phyloP scores from a whole-genome alignment of 2,329 filamentous ascomycete genomes.

The Talaromyces amestolkiae region DNA sequence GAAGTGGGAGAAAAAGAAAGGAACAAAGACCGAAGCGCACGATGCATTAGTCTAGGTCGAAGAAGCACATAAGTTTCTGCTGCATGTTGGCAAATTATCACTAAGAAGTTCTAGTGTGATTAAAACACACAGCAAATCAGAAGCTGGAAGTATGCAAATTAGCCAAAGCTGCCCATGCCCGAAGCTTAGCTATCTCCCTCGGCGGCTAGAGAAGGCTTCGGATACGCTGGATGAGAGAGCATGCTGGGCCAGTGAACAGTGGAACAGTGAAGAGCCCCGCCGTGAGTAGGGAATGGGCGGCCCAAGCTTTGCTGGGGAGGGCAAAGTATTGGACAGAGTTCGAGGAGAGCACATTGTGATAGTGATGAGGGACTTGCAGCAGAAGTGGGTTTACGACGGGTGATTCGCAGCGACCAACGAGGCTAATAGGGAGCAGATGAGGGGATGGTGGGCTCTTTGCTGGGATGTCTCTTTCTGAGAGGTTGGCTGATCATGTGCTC shows the following conservation, averaged over 20 bases:
- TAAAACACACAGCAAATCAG: constrained; percentile 12
- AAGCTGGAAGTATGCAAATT: not conserved
- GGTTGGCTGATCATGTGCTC: constrained; percentile 1
- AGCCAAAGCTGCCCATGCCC: constrained; percentile 1
- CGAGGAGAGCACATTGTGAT: constrained; percentile 7
- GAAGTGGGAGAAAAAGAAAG: not conserved
- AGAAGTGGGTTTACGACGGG: not conserved
- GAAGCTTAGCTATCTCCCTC: not conserved
- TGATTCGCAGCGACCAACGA: constrained; percentile 15
- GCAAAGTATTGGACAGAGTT: not conserved
- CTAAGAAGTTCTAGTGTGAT: not conserved
- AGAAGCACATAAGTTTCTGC: not conserved
- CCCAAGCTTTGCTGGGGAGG: constrained; percentile 4
- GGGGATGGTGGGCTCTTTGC: not conserved
- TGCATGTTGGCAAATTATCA: constrained; percentile 8
- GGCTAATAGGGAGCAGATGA: not conserved
- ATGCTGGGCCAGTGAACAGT: not conserved
- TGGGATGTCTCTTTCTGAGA: not conserved
- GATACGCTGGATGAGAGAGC: constrained; percentile 18
- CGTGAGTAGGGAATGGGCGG: not conserved
- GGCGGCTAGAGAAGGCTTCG: constrained; percentile 15
- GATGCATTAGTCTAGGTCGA: not conserved
- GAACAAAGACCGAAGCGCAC: constrained; percentile 7
- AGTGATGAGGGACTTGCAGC: constrained; percentile 16
- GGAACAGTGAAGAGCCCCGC: constrained; percentile 1